Percentiles rank a stretch among this genome's conserved stretches.
phyloP scores from a whole-genome alignment of 225 moss, liverwort and hornwort genomes.

The Neckera pumila region DNA sequence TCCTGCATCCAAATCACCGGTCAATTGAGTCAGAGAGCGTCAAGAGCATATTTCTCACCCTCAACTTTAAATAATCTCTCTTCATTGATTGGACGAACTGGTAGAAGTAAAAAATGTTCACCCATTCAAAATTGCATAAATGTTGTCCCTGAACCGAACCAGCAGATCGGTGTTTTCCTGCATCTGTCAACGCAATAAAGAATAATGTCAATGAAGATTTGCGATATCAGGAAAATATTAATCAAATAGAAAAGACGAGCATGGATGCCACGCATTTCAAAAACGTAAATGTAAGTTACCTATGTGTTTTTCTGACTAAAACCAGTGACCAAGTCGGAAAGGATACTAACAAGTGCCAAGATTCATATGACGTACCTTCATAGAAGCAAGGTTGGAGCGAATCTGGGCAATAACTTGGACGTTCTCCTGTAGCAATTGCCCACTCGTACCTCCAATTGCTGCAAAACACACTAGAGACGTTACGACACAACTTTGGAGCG shows the following conservation, averaged over 20 bases:
- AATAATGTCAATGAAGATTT: conserved; percentile 17
- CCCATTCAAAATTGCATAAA: conserved; percentile 83
- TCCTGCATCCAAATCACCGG: conserved; percentile 24
- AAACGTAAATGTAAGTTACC: neutral
- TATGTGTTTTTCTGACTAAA: neutral
- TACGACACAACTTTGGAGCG: neutral
- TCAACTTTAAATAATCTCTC: neutral
- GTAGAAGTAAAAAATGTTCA: neutral
- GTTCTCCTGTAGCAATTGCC: conserved; percentile 41
- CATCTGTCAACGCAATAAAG: conserved; percentile 34
- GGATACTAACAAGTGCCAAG: neutral
- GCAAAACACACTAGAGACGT: neutral
- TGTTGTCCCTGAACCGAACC: conserved; percentile 69
- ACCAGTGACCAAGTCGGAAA: neutral
- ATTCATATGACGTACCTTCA: conserved; percentile 20
- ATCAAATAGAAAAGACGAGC: neutral
- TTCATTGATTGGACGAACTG: neutral
- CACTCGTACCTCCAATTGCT: conserved; percentile 47
- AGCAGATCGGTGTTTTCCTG: conserved; percentile 76
- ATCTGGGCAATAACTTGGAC: conserved; percentile 40
- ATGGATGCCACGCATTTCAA: neutral
- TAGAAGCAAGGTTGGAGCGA: conserved; percentile 45
- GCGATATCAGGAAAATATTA: neutral
- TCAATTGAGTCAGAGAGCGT: neutral
- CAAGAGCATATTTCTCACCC: neutral